Conservation (phyloP, 768 basidiomycete species). For the Agrocybe praecox region DNA sequence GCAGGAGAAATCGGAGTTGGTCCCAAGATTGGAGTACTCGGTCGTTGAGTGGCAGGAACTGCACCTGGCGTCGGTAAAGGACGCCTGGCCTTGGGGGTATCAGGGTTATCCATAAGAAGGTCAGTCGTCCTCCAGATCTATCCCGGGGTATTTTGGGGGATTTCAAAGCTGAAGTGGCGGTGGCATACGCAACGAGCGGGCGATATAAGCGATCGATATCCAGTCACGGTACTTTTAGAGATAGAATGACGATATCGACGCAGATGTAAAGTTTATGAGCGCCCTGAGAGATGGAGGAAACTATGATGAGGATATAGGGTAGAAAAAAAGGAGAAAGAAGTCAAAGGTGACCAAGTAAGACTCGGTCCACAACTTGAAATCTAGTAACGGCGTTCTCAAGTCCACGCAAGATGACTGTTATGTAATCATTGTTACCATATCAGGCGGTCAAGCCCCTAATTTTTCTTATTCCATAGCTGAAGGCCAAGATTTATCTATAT, state of each 20-base stretch:
- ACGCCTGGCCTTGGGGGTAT: conserved; percentile 45
- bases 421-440: neutral
- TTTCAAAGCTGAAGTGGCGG: neutral
- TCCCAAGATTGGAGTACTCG: conserved; percentile 41
- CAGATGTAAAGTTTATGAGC: neutral
- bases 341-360: neutral
- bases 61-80: conserved; percentile 49
- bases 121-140: neutral
- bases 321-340: neutral
- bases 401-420: conserved; percentile 8
- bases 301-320: no score
- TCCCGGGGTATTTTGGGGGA: neutral
- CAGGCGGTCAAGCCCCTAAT: neutral
- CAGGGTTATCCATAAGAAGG: conserved; percentile 47
- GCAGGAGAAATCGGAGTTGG: conserved; percentile 33
- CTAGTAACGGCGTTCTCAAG: neutral
- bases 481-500: neutral
- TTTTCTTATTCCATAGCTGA: neutral
- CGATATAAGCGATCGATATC: neutral
- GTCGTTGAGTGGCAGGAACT: conserved; percentile 31
- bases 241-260: neutral
- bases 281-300: no score
- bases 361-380: conserved; percentile 1
- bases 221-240: neutral
- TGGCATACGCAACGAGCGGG: neutral